These are phyloP conservation scores for Triglochin maritima DNA, from an alignment of 106 monocot species.

Conservation along the genomic window DNA sequence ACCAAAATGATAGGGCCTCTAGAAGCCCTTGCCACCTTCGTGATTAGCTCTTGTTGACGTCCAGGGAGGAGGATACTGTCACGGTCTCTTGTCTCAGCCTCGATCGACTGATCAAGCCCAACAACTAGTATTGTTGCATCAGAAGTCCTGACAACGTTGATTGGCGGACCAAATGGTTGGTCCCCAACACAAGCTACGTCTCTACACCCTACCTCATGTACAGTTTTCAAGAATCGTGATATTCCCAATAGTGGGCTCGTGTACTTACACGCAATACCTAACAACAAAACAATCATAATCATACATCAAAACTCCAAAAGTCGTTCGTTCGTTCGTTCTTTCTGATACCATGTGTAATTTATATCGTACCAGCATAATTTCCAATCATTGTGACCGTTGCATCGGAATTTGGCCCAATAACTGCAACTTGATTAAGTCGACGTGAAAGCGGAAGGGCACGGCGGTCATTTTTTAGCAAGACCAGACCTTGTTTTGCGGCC, in stretches of 20 bases:
- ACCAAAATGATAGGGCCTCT: slow-evolving; percentile 41
- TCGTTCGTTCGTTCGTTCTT: too few species aligned
- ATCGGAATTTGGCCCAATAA: slow-evolving; percentile 69
- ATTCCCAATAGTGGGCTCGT: slow-evolving; percentile 48
- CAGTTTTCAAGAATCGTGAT: slow-evolving; percentile 15
- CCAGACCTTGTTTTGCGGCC: slow-evolving; percentile 56
- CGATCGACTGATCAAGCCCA: slow-evolving; percentile 60
- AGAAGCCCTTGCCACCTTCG: slow-evolving; percentile 37
- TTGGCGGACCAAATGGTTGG: slow-evolving; percentile 41
- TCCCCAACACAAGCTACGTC: slow-evolving; percentile 33
- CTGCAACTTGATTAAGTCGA: slow-evolving; percentile 25
- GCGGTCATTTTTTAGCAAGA: slow-evolving; percentile 51
- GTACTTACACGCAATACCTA: slow-evolving; percentile 52
- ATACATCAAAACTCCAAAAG: not conserved
- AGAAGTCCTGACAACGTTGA: slow-evolving; percentile 22
- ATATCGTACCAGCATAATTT: slow-evolving; percentile 72
- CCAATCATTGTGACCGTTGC: slow-evolving; percentile 60
- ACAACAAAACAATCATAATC: not conserved
- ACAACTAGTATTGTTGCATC: slow-evolving; percentile 56
- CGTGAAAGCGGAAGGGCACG: slow-evolving; percentile 30
- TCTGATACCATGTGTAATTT: too few species aligned
- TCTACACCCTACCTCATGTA: slow-evolving; percentile 45
- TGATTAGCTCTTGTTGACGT: slow-evolving; percentile 55
- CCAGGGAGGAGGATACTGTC: slow-evolving; percentile 54
- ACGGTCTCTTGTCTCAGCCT: slow-evolving; percentile 50